These are phyloP conservation scores for Trifolium dubium DNA, from an alignment of 306 rosid genomes.

Conservation along the genomic window DNA sequence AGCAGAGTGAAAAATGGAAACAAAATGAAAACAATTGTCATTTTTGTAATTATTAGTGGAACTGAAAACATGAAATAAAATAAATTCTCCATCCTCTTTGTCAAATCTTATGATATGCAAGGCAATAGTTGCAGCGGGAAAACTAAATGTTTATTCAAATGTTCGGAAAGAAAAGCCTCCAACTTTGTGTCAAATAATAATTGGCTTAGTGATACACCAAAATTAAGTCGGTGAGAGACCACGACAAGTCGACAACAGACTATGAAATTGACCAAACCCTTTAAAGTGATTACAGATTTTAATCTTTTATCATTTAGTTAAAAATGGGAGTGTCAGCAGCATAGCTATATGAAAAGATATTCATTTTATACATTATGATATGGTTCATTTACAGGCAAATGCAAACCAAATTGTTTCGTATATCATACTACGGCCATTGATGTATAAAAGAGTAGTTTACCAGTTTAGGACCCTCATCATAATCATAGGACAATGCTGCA, in stretches of 20 bases:
- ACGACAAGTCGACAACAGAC: too few relatives aligned
- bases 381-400: slow-evolving; percentile 22
- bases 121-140: too few relatives aligned
- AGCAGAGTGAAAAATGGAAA: slow-evolving; percentile 13
- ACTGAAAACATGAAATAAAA: neutral
- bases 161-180: too few relatives aligned
- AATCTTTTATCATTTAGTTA: slow-evolving; percentile 24
- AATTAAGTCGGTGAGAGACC: too few relatives aligned
- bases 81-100: too few relatives aligned
- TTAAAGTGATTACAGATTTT: neutral
- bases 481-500: slow-evolving; percentile 85
- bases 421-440: slow-evolving; percentile 1
- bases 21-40: neutral
- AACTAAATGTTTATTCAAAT: too few relatives aligned
- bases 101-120: too few relatives aligned
- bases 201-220: too few relatives aligned
- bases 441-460: slow-evolving; percentile 49
- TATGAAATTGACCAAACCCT: too few relatives aligned
- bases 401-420: slow-evolving; percentile 8
- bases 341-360: slow-evolving; percentile 20
- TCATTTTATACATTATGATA: neutral
- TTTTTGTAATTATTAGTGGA: neutral
- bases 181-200: too few relatives aligned
- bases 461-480: slow-evolving; percentile 90
- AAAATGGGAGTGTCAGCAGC: neutral